Evolutionary conservation across 2,329 filamentous ascomycete genomes (phyloP), one percentile per base, ranked within the genome.

Genomic region (Sphaerulina populicola): DNA sequence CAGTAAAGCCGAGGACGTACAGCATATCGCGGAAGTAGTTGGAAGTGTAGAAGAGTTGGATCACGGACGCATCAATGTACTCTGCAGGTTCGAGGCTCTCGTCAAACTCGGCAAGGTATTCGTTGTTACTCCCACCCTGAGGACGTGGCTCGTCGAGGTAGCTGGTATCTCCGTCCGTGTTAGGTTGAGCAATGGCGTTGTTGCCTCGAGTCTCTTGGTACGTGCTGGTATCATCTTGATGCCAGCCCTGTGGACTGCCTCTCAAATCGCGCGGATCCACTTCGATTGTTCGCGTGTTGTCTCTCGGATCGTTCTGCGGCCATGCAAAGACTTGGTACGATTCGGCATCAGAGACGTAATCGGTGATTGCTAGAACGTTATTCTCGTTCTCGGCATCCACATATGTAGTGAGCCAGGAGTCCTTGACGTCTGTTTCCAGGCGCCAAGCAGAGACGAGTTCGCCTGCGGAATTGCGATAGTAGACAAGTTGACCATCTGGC

Each of bases 21-120:
- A 82, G 70, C 0, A 82, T 62, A 51, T 82, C 80, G 58, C 82
- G 79, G 65, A 77, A 81, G 31, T 69, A 71, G 69, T 82, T 81
- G 31, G 73, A 70, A 0, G 77, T 80, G 69, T 82, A 82, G 67
- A 80, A 82, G 4, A 81, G 72, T 65, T 82, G 79, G 0, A 77
- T 74, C 46, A 78, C 68, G 0, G 79, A 79, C 1, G 77, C 77
- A 42, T 81, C 74, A 3, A 68, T 65, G 62, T 81, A 82, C 33
- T 56, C 29, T 6, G 52, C 49, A 14, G 54, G 52, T 41, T 57
- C 55, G 27, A 47, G 46, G 2, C 49, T 39, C 33, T 47, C 37
- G 38, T 44, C 39, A 35, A 56, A 56, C 8, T 49, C 48, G n/a
- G 54, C 51, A 29, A 41, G 40, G 49, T 81, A 82, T 14, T 29